Evolutionary conservation across 306 rosid species (phyloP), one percentile per base, ranked within the genome.

Genomic region (Cicer yamashitae): DNA sequence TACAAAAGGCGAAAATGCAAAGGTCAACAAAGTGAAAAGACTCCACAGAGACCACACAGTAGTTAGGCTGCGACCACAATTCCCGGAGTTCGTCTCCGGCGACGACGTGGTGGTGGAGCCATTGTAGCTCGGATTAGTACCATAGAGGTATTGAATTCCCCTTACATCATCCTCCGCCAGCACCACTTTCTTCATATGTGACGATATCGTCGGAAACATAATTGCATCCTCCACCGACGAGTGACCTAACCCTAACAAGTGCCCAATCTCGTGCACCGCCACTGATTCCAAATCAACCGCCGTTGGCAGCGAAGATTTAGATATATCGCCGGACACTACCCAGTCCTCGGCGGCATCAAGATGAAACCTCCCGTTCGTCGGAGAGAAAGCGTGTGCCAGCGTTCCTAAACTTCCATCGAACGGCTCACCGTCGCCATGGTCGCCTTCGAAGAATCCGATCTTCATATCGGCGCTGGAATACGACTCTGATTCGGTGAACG

Each of bases 231-330:
- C 80, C 18, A 83, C 89, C 2, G 98, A 94, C 0, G 97, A 82
- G 57, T 94, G 98, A 0, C 96, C 98, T 8, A 94, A 62, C 6
- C 98, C 98, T 1, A 94, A 66, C 67, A 94, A 17, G 51, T 94
- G 98, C 0, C 98, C 98, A 0, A 94, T 91, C 81, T 94, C 98
- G 46, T 94, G 98, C 12, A 94, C 96, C n/a, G 97, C 97, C 14
- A 91, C 97, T 0, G 96, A 91, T 41, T 94, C 97, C 8, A 94
- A 41, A 38, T 91, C 97, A 57, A 91, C 75, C 51, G 98, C 92
- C 2, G 88, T 63, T n/a, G 82, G 6, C 5, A 81, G 7, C 6
- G 88, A 3, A 14, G 91, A 74, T 40, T 66, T 5, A 46, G 83
- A 73, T 7, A 88, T 69, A 73, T 94, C 98, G 0, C 96, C 92